Base-by-base conservation (phyloP, 1,284 basidiomycete species). In the Cutaneotrichosporon mucoides region DNA sequence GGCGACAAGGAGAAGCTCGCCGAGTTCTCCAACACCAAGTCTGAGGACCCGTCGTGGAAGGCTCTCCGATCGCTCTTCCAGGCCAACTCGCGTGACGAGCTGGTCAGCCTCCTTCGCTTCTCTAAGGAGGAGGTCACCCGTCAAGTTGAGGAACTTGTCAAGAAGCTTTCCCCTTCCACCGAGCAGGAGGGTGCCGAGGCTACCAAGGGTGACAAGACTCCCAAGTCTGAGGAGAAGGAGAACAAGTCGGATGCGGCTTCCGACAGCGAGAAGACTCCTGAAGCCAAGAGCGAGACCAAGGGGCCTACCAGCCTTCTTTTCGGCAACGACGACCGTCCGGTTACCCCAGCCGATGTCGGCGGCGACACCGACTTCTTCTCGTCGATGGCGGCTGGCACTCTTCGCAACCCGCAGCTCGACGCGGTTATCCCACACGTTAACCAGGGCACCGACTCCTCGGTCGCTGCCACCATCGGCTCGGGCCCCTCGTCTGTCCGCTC, bases 71-170 rank as follows among this genome's bases (percentile, higher is more conserved):
- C 91, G 61, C 80, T 99, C 37, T 98, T 97, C 84, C 85, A 86
- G 65, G 87, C 92, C 0, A 85, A 94, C 75, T 92, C 90, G 12
- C 82, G 90, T 60, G 90, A 95, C 41, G 92, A 98, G 76, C 83
- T 99, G 10, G 87, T 99, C 50, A 88, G 88, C 1, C 80, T 98
- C 1, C 85, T 99, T 24, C 95, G 95, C 0, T 98, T 96, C 77
- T 93, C 90, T 9, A 95, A 95, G 77, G 85, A 85, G 34, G 90
- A 95, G 66, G 85, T 96, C 12, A 87, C 87, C 3, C 79, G 81
- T 2, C 87, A 88, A 63, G 90, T 97, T 10, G 84, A 86, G 13
- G 87, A 90, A 64, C 91, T 92, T 3, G 84, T 95, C 53, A 84
- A 88, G 52, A 86, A 84, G 64, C 82, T 93, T 24, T 24, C 79